Conservation (phyloP, 768 basidiomycete species). For the Mycena leptocephala region DNA sequence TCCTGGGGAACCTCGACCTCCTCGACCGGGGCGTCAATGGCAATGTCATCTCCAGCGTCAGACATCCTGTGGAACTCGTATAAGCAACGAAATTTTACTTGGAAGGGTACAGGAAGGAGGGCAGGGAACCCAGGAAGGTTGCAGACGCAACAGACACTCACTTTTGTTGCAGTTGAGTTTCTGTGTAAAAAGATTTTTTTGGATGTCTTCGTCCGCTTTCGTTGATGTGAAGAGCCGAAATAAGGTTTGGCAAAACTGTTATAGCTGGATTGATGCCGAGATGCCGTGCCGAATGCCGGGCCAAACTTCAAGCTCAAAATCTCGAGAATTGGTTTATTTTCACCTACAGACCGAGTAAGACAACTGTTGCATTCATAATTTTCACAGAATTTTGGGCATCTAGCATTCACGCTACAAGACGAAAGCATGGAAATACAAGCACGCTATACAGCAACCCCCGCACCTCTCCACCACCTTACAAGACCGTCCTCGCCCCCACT, state of each 20-base stretch:
- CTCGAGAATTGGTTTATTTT: too few relatives aligned
- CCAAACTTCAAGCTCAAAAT: too few relatives aligned
- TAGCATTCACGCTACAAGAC: too few relatives aligned
- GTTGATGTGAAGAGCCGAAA: slow-evolving; percentile 82
- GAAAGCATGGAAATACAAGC: too few relatives aligned
- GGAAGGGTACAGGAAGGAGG: too few relatives aligned
- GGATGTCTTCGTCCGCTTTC: slow-evolving; percentile 96
- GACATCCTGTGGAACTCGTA: slow-evolving; percentile 76
- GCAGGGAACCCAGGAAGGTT: neutral
- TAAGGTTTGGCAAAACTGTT: neutral
- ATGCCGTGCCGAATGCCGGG: slow-evolving; percentile 3
- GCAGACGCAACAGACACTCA: slow-evolving; percentile 2
- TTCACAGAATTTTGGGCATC: too few relatives aligned
- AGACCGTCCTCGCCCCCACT: slow-evolving; percentile 84
- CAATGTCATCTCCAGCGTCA: slow-evolving; percentile 98
- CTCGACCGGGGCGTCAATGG: slow-evolving; percentile 78
- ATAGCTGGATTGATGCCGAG: slow-evolving; percentile 39
- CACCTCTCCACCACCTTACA: slow-evolving; percentile 86
- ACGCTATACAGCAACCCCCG: slow-evolving; percentile 59
- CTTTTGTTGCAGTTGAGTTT: slow-evolving; percentile 32
- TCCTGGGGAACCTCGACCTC: slow-evolving; percentile 89
- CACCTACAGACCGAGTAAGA: too few relatives aligned
- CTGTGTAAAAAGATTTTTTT: slow-evolving; percentile 45
- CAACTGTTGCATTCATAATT: too few relatives aligned
- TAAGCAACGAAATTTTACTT: neutral